Evolutionary conservation across 2,329 filamentous ascomycete species (phyloP).

Genomic region (Ophiostoma ulmi): DNA sequence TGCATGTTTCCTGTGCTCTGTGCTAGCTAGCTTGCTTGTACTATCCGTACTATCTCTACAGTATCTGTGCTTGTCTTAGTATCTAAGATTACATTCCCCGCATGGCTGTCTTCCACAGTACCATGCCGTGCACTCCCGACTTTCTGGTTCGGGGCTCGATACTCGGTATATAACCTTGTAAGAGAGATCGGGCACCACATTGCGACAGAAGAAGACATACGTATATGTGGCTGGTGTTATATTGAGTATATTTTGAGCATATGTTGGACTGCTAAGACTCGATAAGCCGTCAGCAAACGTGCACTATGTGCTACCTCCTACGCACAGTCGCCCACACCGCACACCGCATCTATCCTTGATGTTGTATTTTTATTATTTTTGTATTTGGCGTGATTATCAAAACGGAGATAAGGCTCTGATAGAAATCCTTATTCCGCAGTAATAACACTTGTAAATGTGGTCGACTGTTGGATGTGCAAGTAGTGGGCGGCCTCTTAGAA

Average conservation of each 20-base stretch:
- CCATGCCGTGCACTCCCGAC: not conserved
- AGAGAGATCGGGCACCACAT: conserved; percentile 11
- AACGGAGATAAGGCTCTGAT: conserved; percentile 1
- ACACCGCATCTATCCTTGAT: not conserved
- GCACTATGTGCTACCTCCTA: not conserved
- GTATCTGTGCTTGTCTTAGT: too few relatives aligned
- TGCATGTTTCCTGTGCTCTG: too few relatives aligned
- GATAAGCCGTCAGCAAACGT: not conserved
- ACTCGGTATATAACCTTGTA: not conserved
- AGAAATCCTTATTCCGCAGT: not conserved
- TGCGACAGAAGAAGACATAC: not conserved
- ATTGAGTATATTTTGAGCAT: too few relatives aligned
- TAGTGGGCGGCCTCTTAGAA: not conserved
- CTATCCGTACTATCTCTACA: too few relatives aligned
- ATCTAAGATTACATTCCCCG: not conserved
- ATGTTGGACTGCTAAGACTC: too few relatives aligned
- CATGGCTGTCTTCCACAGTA: not conserved
- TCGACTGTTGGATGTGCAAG: not conserved
- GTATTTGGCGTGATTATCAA: not conserved
- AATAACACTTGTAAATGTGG: not conserved
- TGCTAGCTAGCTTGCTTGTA: too few relatives aligned
- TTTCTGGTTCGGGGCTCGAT: not conserved
- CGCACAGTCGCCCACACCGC: not conserved
- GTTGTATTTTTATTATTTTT: not conserved
- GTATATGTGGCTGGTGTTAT: too few relatives aligned